Evolutionary conservation across 805 yeast genomes (phyloP).

Genomic region (Candida verbasci): DNA sequence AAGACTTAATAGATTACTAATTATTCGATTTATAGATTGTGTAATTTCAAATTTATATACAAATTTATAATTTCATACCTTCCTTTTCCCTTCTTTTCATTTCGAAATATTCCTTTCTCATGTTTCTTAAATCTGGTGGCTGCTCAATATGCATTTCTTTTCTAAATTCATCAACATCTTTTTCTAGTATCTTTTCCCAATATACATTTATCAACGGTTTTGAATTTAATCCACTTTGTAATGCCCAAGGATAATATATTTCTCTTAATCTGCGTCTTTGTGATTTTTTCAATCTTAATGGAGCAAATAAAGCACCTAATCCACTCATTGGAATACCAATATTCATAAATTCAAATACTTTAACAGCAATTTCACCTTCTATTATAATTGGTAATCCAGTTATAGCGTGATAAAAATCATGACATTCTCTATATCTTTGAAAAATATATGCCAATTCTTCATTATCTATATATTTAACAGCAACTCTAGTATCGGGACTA

Average conservation of each 20-base stretch:
- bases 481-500: slow-evolving; percentile 88
- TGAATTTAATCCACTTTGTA: slow-evolving; percentile 64
- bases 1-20: slow-evolving; percentile 18
- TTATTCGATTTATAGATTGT: slow-evolving; percentile 19
- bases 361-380: slow-evolving; percentile 96
- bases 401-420: slow-evolving; percentile 92
- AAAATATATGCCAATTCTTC: slow-evolving; percentile 89
- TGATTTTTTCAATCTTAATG: slow-evolving; percentile 60
- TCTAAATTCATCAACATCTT: slow-evolving; percentile 70
- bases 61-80: slow-evolving; percentile 9
- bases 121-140: slow-evolving; percentile 69
- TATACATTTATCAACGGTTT: slow-evolving; percentile 81
- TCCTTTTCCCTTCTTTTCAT: slow-evolving; percentile 22
- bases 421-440: slow-evolving; percentile 93
- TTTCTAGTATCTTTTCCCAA: slow-evolving; percentile 82
- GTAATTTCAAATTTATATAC: slow-evolving; percentile 20
- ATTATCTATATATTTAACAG: slow-evolving; percentile 83
- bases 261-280: slow-evolving; percentile 62
- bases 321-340: slow-evolving; percentile 96
- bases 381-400: slow-evolving; percentile 85
- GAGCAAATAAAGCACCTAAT: slow-evolving; percentile 85
- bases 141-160: slow-evolving; percentile 63
- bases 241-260: slow-evolving; percentile 86
- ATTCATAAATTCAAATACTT: slow-evolving; percentile 87
- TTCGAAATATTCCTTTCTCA: slow-evolving; percentile 45